Conservation (phyloP, 2,329 filamentous ascomycete genomes). For the Sporothrix variecibatus region DNA sequence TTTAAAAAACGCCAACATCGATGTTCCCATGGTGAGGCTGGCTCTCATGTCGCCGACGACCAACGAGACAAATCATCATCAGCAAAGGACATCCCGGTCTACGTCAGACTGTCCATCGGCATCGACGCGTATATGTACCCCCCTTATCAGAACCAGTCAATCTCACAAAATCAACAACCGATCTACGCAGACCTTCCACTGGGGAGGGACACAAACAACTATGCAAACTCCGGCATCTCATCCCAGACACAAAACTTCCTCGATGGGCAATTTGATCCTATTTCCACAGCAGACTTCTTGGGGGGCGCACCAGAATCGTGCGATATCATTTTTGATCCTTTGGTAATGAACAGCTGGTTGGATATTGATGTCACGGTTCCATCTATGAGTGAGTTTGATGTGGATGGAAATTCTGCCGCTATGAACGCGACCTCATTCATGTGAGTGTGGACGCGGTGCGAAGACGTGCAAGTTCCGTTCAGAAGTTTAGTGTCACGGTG, state of each 20-base stretch:
- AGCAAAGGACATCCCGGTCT: neutral
- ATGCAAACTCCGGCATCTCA: neutral
- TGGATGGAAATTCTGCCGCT: neutral
- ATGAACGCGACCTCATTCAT: neutral
- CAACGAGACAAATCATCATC: neutral
- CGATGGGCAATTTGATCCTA: neutral
- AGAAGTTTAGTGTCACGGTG: no score
- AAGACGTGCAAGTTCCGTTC: neutral
- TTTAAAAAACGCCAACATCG: neutral
- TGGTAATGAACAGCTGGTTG: neutral
- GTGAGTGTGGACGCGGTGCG: neutral
- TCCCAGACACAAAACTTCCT: neutral
- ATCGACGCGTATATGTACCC: neutral
- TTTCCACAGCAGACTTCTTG: neutral
- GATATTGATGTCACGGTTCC: neutral
- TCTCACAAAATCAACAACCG: neutral
- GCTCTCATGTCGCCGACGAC: neutral
- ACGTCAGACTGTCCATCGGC: neutral
- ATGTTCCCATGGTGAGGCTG: neutral
- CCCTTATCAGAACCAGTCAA: neutral
- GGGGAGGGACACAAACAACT: neutral
- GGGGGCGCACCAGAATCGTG: neutral
- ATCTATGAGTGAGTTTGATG: neutral
- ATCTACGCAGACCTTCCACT: neutral
- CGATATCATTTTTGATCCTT: neutral